Percentiles rank a stretch among this genome's conserved stretches.
These are phyloP conservation scores for Aspergillus tubingensis DNA, from an alignment of 2,329 filamentous ascomycete genomes.

Conservation along the genomic window DNA sequence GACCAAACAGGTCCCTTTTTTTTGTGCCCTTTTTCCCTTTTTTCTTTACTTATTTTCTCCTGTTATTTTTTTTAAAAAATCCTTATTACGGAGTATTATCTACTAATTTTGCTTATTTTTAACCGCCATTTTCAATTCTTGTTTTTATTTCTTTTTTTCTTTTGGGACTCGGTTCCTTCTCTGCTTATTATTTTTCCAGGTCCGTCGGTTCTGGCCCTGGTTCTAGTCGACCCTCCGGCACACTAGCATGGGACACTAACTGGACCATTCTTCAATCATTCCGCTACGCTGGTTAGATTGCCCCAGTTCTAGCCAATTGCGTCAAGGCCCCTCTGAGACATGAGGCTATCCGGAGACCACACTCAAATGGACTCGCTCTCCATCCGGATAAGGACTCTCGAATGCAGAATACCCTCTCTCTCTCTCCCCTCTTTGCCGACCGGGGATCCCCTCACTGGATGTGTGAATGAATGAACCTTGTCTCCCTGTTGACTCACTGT, in stretches of 20 bases:
- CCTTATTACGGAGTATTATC: too few relatives aligned
- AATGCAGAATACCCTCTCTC: not conserved
- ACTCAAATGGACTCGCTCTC: not conserved
- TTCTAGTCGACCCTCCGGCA: not conserved
- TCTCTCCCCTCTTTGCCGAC: too few relatives aligned
- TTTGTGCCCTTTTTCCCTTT: not conserved
- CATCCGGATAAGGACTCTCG: not conserved
- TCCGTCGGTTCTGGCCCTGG: conserved; percentile 8
- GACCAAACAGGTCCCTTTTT: not conserved
- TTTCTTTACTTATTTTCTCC: not conserved
- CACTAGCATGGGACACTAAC: not conserved
- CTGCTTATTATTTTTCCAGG: not conserved
- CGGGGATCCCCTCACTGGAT: too few relatives aligned
- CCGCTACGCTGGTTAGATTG: conserved; percentile 6
- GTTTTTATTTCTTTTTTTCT: not conserved
- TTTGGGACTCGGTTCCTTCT: not conserved
- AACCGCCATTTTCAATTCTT: not conserved
- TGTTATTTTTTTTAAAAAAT: not conserved
- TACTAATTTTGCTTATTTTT: too few relatives aligned
- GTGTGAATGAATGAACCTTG: not conserved
- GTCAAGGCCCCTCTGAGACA: conserved; percentile 4
- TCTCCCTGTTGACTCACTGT: too few relatives aligned
- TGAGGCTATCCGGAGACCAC: not conserved
- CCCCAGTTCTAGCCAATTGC: conserved; percentile 2
- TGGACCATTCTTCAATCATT: conserved; percentile 9